Conservation (phyloP, 1,139 yeast genomes). For the Saccharomyces pastorianus region DNA sequence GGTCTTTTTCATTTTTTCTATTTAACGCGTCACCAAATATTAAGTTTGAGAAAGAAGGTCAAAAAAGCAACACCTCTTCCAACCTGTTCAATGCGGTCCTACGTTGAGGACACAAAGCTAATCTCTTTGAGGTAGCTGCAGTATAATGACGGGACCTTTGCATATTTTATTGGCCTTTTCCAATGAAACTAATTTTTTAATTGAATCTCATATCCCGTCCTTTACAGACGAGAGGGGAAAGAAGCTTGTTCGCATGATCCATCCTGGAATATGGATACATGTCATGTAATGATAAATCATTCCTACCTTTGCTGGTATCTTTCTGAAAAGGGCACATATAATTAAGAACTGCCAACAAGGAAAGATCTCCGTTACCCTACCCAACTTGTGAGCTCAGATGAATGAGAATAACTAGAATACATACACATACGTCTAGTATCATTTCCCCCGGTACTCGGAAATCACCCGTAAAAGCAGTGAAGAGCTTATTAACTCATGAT, state of each 20-base stretch:
- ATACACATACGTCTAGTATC: not conserved
- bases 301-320: not conserved
- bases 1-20: not conserved
- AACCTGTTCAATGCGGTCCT: not conserved
- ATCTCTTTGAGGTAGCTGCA: not conserved
- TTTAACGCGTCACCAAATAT: not conserved
- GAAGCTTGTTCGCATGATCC: not conserved
- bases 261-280: not conserved
- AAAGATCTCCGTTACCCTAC: not conserved
- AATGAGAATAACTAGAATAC: not conserved
- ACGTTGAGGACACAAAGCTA: not conserved
- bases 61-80: not conserved
- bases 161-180: not conserved
- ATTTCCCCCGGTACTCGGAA: not conserved
- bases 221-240: not conserved
- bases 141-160: too few relatives aligned
- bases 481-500: conserved; percentile 27
- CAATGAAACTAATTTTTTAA: not conserved
- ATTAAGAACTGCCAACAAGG: too few relatives aligned
- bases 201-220: not conserved
- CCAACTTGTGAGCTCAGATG: not conserved
- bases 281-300: not conserved
- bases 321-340: not conserved
- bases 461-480: not conserved
- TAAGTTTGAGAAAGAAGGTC: not conserved